Conservation (phyloP, 1,284 basidiomycete genomes). For the Cryptococcus sp. region DNA sequence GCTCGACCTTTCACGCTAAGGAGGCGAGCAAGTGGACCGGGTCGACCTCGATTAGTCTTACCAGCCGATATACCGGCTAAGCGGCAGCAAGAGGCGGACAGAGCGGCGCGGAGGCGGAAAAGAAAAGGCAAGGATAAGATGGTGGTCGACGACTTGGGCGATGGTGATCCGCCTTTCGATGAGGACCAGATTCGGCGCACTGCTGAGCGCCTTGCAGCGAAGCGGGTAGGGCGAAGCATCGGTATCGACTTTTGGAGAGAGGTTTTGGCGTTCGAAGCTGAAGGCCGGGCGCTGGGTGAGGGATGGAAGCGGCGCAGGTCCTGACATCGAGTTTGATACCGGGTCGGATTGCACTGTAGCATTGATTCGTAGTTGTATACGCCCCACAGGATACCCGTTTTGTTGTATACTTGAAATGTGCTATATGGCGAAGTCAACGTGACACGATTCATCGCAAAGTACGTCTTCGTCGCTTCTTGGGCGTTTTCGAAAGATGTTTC, state of each 20-base stretch:
- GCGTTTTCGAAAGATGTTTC: background rate
- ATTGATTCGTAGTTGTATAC: constrained; percentile 2
- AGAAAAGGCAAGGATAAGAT: background rate
- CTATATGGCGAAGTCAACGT: background rate
- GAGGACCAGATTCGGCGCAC: constrained; percentile 10
- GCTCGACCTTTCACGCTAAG: background rate
- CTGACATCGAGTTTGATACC: background rate
- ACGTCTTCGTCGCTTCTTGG: background rate
- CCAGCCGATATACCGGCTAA: background rate
- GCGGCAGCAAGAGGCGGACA: background rate
- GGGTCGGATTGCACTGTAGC: background rate
- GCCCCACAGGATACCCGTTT: constrained; percentile 5
- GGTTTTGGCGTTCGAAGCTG: constrained; percentile 13
- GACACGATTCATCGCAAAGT: background rate
- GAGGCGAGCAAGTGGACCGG: background rate
- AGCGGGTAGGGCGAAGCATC: constrained; percentile 10
- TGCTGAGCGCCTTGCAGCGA: constrained; percentile 10
- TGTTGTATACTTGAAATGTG: background rate
- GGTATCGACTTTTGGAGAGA: constrained; percentile 18
- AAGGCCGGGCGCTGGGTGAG: constrained; percentile 6
- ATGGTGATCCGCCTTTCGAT: background rate
- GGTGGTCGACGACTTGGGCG: background rate
- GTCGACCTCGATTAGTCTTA: background rate
- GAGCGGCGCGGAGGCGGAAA: background rate
- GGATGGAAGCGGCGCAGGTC: constrained; percentile 1